Percentiles rank a stretch among this genome's conserved stretches.
Conservation (phyloP, 2,329 filamentous ascomycete species). For the Penicillium sp. region DNA sequence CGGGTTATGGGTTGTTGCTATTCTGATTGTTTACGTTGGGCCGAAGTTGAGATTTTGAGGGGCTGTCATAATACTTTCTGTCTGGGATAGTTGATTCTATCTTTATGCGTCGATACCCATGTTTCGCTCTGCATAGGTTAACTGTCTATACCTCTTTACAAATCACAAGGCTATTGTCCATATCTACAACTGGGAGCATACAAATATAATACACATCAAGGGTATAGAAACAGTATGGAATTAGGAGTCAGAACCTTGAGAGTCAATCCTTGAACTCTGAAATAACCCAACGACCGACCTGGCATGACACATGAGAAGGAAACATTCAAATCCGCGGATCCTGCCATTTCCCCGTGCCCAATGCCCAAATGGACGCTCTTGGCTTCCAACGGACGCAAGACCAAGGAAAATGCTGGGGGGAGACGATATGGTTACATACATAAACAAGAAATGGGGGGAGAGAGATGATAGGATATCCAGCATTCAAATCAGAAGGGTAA, state of each 20-base stretch:
- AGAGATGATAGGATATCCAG: conserved; percentile 43
- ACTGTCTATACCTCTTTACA: neutral
- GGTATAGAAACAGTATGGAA: neutral
- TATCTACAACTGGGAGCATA: neutral
- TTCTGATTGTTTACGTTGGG: conserved; percentile 79
- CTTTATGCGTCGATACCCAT: conserved; percentile 5
- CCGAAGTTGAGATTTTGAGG: conserved; percentile 80
- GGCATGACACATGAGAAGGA: conserved; percentile 40
- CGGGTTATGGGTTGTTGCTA: conserved; percentile 72
- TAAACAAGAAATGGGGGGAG: conserved; percentile 25
- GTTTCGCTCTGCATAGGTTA: neutral
- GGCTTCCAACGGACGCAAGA: conserved; percentile 29
- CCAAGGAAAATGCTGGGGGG: conserved; percentile 29
- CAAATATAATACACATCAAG: neutral
- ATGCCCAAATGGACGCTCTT: conserved; percentile 27
- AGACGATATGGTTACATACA: conserved; percentile 38
- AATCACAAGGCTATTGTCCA: neutral
- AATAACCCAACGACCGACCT: conserved; percentile 37
- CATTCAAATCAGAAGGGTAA: conserved; percentile 31
- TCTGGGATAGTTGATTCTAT: neutral
- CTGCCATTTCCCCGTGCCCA: conserved; percentile 31
- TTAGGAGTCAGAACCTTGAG: conserved; percentile 25
- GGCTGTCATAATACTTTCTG: neutral
- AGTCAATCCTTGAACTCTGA: conserved; percentile 30
- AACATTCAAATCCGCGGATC: conserved; percentile 35